Evolutionary conservation across 306 rosid genomes (phyloP), one percentile per base, ranked within the genome.

Genomic region (Pueraria montana): DNA sequence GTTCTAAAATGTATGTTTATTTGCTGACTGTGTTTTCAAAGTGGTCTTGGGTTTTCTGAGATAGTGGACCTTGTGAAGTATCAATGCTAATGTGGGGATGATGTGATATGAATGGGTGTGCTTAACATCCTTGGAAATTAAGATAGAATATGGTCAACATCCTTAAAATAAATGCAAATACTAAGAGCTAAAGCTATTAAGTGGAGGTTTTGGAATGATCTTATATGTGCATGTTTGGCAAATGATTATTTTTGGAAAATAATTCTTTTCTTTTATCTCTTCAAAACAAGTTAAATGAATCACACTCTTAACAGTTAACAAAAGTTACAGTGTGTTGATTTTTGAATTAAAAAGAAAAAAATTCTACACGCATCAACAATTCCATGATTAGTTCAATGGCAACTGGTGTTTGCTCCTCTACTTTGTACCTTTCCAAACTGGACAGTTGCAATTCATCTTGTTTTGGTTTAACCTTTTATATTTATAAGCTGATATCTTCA

Each of bases 51-150:
- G 38, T 55, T 36, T 66, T 32, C 32, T 48, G 9, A 55, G 13
- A 66, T 55, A 42, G 16, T 13, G 40, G 48, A 27, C 24, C 8
- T 40, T 56, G 18, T 52, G 76, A 72, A 72, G 55, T 18, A 10
- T 21, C 46, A 71, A 38, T 18, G 11, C 18, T 78, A 80, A 80
- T 12, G 5, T 77, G 23, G 43, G 64, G 73, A 61, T 68, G 73
- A 46, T 70, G 63, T 24, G 20, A 62, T 62, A 71, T 50, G 55
- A 48, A 32, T 45, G 69, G 5, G 11, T 34, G 21, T 8, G 30
- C 45, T 52, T 58, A 68, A 43, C 14, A 11, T 52, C 59, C 49
- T 76, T 67, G 52, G 16, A 62, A 36, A 62, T 32, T 38, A 34
- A 20, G 71, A 62, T 38, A 62, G 56, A 32, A 26, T 66, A 24